Conservation (phyloP, 305 asterid genomes). For the Fraxinus sp. region DNA sequence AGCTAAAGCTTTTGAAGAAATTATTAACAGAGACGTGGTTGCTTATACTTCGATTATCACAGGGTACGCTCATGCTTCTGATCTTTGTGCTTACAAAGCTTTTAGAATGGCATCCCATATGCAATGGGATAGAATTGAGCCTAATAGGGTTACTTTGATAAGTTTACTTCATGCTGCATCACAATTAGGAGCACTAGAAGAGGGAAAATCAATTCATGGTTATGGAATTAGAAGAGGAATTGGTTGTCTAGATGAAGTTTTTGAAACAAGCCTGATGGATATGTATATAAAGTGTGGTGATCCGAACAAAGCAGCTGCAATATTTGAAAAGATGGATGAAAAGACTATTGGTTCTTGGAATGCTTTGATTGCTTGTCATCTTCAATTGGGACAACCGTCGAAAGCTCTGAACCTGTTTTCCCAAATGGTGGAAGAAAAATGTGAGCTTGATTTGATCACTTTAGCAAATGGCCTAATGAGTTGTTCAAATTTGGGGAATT, state of each 20-base stretch:
- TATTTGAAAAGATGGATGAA: slow-evolving; percentile 32
- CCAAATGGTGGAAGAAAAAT: slow-evolving; percentile 33
- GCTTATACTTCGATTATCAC: slow-evolving; percentile 56
- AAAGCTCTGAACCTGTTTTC: slow-evolving; percentile 37
- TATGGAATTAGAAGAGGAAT: slow-evolving; percentile 52
- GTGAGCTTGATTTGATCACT: slow-evolving; percentile 45
- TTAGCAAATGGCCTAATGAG: slow-evolving; percentile 47
- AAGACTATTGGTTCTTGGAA: slow-evolving; percentile 46
- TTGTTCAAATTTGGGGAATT: slow-evolving; percentile 44
- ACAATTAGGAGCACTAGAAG: slow-evolving; percentile 27
- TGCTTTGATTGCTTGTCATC: slow-evolving; percentile 47
- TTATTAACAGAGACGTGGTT: slow-evolving; percentile 49
- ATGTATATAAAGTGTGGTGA: slow-evolving; percentile 54
- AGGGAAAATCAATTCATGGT: slow-evolving; percentile 55
- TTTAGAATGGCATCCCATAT: slow-evolving; percentile 38
- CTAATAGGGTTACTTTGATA: slow-evolving; percentile 59
- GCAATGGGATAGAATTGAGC: slow-evolving; percentile 52
- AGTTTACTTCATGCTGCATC: slow-evolving; percentile 55
- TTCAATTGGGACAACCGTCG: slow-evolving; percentile 37
- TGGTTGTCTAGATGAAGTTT: slow-evolving; percentile 46
- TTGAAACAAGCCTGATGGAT: slow-evolving; percentile 50
- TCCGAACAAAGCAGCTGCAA: slow-evolving; percentile 29
- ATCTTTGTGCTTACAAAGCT: slow-evolving; percentile 30
- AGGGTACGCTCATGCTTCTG: slow-evolving; percentile 41
- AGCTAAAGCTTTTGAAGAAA: slow-evolving; percentile 59